phyloP scores from a whole-genome alignment of 176 grass and related monocot genomes.

The Paspalum vaginatum region DNA sequence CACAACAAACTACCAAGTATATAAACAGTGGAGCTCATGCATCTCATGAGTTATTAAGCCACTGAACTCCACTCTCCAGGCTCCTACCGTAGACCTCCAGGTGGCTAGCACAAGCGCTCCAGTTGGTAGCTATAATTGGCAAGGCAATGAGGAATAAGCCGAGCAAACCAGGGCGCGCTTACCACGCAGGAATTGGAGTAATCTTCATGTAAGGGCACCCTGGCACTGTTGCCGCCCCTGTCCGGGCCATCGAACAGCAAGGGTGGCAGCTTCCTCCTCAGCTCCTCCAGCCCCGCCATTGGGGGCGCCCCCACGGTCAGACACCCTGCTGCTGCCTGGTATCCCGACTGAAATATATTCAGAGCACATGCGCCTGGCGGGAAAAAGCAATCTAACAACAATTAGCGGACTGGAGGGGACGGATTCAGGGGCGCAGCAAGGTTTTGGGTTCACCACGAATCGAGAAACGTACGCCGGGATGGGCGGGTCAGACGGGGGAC shows the following conservation, averaged over 20 bases:
- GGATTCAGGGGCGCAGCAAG: background rate
- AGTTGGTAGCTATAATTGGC: background rate
- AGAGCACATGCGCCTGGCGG: background rate
- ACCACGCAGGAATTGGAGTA: slow-evolving; percentile 73
- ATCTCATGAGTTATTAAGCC: background rate
- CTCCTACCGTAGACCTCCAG: background rate
- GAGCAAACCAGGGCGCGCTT: slow-evolving; percentile 1
- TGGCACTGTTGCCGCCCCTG: slow-evolving; percentile 41
- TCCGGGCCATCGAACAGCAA: slow-evolving; percentile 68
- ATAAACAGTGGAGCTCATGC: background rate
- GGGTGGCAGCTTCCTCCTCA: slow-evolving; percentile 86
- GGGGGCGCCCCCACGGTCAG: background rate
- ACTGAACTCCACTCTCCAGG: background rate
- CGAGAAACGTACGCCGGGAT: background rate
- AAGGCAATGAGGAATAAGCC: background rate
- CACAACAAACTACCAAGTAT: background rate
- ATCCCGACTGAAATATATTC: background rate
- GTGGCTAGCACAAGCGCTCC: background rate
- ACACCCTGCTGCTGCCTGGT: background rate
- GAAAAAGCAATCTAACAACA: background rate
- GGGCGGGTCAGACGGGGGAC: background rate
- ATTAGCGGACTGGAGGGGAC: background rate
- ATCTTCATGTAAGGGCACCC: slow-evolving; percentile 50
- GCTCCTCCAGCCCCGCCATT: slow-evolving; percentile 89
- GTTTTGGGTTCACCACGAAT: background rate